These are phyloP conservation scores for Exophiala aquamarina DNA, from an alignment of 2,329 filamentous ascomycete species.

Conservation along the genomic window DNA sequence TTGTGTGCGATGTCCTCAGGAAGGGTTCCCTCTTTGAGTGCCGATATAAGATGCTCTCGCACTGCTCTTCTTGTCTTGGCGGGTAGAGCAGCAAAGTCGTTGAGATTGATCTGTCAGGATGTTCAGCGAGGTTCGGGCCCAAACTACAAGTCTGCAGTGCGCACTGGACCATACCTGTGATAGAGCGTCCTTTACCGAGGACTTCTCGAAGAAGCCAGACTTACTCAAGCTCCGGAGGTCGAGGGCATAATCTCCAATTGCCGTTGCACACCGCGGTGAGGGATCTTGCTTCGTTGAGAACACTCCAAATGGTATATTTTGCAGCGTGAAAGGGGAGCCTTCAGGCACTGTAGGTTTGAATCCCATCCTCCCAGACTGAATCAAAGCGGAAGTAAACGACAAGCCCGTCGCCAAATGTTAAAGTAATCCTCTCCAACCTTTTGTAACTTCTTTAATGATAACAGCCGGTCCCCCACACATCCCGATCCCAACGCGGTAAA, in stretches of 20 bases:
- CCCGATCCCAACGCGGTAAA: no score
- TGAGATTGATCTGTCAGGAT: constrained; percentile 40
- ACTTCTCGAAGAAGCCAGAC: constrained; percentile 30
- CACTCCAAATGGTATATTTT: constrained; percentile 57
- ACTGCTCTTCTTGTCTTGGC: constrained; percentile 24
- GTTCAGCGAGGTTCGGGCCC: neutral
- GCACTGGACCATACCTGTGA: constrained; percentile 11
- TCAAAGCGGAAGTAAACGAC: no score
- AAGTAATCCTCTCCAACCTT: no score
- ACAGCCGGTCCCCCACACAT: no score
- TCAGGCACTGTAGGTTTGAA: neutral
- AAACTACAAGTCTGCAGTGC: neutral
- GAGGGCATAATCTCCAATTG: constrained; percentile 52
- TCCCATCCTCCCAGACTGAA: neutral
- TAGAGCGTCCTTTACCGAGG: constrained; percentile 31
- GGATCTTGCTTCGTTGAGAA: constrained; percentile 43
- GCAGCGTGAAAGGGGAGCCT: constrained; percentile 44
- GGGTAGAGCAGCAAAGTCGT: constrained; percentile 50
- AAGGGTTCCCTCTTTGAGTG: constrained; percentile 1
- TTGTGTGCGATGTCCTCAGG: constrained; percentile 22
- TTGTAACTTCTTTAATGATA: no score
- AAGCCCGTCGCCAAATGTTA: no score
- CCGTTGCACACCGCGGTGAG: constrained; percentile 49
- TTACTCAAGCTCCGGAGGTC: constrained; percentile 50
- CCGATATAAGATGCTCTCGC: constrained; percentile 13